A percentile compares a stretch with the other conserved stretches of the same genome.
These are phyloP conservation scores for Dothiorella sarmentorum DNA, from an alignment of 2,329 filamentous ascomycete genomes.

Conservation along the genomic window DNA sequence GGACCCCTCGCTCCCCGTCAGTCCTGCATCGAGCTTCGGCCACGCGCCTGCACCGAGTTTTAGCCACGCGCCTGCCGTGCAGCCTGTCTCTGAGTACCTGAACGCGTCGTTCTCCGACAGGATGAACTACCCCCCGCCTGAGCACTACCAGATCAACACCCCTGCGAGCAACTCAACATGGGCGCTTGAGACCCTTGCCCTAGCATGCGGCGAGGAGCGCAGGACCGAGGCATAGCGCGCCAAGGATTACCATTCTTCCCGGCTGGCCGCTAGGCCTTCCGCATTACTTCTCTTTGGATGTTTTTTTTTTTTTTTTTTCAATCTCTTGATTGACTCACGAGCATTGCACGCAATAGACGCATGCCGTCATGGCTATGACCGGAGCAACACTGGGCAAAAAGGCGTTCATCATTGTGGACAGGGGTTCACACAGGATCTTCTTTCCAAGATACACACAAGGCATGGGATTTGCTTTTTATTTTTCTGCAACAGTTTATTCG, in stretches of 20 bases:
- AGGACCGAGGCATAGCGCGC: constrained; percentile 30
- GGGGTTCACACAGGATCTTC: not conserved
- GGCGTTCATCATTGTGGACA: not conserved
- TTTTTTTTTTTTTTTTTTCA: not conserved
- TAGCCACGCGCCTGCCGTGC: constrained; percentile 29
- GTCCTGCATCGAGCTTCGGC: constrained; percentile 28
- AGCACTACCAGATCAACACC: not conserved
- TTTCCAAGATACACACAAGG: constrained; percentile 19
- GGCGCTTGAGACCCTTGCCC: constrained; percentile 37
- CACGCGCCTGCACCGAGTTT: constrained; percentile 30
- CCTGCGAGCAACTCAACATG: constrained; percentile 25
- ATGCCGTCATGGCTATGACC: constrained; percentile 40
- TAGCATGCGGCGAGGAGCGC: constrained; percentile 37
- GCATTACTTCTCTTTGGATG: too few species aligned
- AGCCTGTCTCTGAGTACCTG: constrained; percentile 26
- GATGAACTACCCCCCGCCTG: constrained; percentile 15
- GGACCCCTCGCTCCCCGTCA: constrained; percentile 30
- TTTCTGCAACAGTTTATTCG: not conserved
- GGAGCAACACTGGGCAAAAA: constrained; percentile 15
- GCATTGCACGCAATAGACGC: constrained; percentile 34
- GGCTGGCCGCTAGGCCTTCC: too few species aligned
- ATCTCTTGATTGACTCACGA: constrained; percentile 9
- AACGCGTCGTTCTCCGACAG: constrained; percentile 34
- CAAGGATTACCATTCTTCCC: too few species aligned
- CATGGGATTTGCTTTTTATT: constrained; percentile 3